These are phyloP conservation scores for Drechmeria coniospora DNA, from an alignment of 2,329 filamentous ascomycete species.

Conservation along the genomic window DNA sequence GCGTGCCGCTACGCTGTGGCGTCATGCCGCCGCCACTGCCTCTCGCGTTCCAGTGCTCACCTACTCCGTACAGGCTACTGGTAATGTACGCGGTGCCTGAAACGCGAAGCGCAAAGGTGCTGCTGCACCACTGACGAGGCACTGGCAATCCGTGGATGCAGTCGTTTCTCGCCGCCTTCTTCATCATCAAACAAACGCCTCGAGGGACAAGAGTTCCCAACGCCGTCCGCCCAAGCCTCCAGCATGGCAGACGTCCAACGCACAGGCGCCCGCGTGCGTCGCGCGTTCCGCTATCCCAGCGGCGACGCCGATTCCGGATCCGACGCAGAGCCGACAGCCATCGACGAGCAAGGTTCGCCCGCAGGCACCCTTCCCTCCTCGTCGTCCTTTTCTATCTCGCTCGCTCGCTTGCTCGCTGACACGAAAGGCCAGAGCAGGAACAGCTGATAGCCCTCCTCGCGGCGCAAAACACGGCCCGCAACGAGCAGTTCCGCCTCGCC, in stretches of 20 bases:
- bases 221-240: not conserved
- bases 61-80: too few relatives aligned
- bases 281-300: slow-evolving; percentile 64
- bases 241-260: slow-evolving; percentile 11
- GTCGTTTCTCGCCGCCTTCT: too few relatives aligned
- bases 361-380: slow-evolving; percentile 14
- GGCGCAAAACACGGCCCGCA: slow-evolving; percentile 38
- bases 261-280: slow-evolving; percentile 48
- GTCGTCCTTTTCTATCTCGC: slow-evolving; percentile 1
- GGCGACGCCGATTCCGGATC: slow-evolving; percentile 34
- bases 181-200: too few relatives aligned
- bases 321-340: slow-evolving; percentile 37
- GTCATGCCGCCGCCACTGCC: too few relatives aligned
- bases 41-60: too few relatives aligned
- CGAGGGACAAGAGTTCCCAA: not conserved
- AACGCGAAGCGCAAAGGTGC: too few relatives aligned
- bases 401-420: slow-evolving; percentile 3
- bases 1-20: too few relatives aligned
- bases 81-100: too few relatives aligned
- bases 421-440: slow-evolving; percentile 41
- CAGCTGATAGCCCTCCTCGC: slow-evolving; percentile 40
- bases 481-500: slow-evolving; percentile 39
- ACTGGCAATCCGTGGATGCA: too few relatives aligned
- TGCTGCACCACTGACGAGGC: too few relatives aligned
- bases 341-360: slow-evolving; percentile 76